A percentile compares a stretch with the other conserved stretches of the same genome.
These are phyloP conservation scores for Vicia faba DNA, from an alignment of 306 rosid species.

Conservation along the genomic window DNA sequence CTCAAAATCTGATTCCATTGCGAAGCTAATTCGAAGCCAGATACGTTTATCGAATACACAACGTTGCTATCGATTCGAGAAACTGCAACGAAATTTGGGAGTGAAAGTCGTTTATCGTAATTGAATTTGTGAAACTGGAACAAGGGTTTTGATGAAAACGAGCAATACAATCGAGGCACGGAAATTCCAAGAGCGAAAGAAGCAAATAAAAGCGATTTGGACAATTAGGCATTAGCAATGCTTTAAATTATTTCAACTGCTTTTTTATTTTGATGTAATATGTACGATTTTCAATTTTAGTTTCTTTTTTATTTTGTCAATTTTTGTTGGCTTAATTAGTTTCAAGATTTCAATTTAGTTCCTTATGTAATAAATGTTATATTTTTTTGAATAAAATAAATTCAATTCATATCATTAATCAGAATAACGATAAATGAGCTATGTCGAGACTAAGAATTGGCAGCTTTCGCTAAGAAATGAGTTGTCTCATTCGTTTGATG, in stretches of 20 bases:
- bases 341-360: too few species aligned
- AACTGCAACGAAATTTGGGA: conserved; percentile 10
- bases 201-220: conserved; percentile 1
- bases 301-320: too few species aligned
- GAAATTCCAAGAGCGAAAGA: conserved; percentile 15
- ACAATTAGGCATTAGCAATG: background rate
- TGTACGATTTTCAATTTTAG: too few species aligned
- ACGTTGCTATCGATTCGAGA: conserved; percentile 12
- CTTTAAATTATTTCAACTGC: background rate
- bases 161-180: background rate
- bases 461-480: too few species aligned
- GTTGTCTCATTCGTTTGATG: too few species aligned
- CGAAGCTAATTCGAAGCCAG: conserved; percentile 33
- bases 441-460: too few species aligned
- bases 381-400: too few species aligned
- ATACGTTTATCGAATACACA: conserved; percentile 1
- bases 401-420: too few species aligned
- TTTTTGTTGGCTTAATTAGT: too few species aligned
- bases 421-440: too few species aligned
- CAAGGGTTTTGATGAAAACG: conserved; percentile 19
- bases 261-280: background rate
- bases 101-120: background rate
- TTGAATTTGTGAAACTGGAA: conserved; percentile 6
- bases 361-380: too few species aligned
- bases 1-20: conserved; percentile 72